Evolutionary conservation across 352 stramenopile genomes (phyloP).

Genomic region (Aphanomyces euteiches): DNA sequence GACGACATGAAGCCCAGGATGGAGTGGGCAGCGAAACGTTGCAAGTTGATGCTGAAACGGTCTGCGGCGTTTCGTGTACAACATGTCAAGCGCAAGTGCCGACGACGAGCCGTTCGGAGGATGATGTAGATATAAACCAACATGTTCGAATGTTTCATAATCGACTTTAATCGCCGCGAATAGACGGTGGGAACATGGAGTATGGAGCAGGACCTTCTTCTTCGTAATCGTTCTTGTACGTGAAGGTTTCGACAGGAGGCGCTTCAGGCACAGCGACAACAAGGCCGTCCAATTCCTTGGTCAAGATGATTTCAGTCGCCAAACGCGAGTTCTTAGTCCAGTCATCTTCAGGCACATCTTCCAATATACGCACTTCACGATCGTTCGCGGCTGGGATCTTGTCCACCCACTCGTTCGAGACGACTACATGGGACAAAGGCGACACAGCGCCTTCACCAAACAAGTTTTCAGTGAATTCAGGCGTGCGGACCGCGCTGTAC

Average conservation of each 20-base stretch:
- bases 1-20: not conserved
- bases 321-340: conserved; percentile 66
- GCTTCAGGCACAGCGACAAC: conserved; percentile 83
- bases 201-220: conserved; percentile 41
- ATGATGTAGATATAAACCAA: too few relatives aligned
- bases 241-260: conserved; percentile 75
- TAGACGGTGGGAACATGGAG: conserved; percentile 23
- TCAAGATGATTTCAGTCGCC: conserved; percentile 82
- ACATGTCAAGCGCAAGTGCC: not conserved
- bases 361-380: conserved; percentile 74
- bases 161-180: conserved; percentile 26
- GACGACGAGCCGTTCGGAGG: not conserved
- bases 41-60: not conserved
- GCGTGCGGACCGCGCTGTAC: conserved; percentile 56
- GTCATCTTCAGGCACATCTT: conserved; percentile 78
- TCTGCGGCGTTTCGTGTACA: not conserved
- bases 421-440: conserved; percentile 80
- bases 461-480: conserved; percentile 86
- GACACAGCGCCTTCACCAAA: conserved; percentile 81
- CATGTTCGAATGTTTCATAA: not conserved
- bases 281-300: conserved; percentile 81
- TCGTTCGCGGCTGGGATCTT: conserved; percentile 65
- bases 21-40: too few relatives aligned
- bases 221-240: conserved; percentile 84
- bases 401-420: conserved; percentile 85